Evolutionary conservation across 495 filamentous ascomycete genomes (phyloP).

Genomic region (Chaetomium tenue): DNA sequence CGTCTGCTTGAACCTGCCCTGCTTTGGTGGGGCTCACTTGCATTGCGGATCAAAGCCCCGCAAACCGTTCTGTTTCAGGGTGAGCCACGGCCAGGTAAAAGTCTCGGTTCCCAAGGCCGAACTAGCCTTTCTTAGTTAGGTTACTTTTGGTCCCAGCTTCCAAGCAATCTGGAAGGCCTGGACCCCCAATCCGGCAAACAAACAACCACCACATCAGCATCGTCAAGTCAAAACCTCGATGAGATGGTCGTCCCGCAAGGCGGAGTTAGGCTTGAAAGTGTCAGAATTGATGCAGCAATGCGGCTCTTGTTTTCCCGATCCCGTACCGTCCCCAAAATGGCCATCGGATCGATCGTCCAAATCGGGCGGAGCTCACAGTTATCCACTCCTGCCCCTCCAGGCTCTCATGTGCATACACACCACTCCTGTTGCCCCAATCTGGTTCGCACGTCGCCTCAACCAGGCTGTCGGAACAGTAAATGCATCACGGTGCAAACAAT

Average conservation of each 20-base stretch:
- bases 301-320: neutral
- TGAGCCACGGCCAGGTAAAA: neutral
- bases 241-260: too few relatives aligned
- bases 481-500: neutral
- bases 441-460: neutral
- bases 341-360: neutral
- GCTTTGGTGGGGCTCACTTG: slow-evolving; percentile 10
- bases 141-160: neutral
- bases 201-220: neutral
- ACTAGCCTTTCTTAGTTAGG: neutral
- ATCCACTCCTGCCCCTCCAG: too few relatives aligned
- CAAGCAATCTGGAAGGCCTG: neutral
- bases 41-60: slow-evolving; percentile 29
- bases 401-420: too few relatives aligned
- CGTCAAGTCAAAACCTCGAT: too few relatives aligned
- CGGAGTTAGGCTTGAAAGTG: too few relatives aligned
- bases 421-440: neutral
- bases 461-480: neutral
- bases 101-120: too few relatives aligned
- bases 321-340: too few relatives aligned
- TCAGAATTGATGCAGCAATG: neutral
- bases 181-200: neutral
- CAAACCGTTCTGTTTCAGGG: slow-evolving; percentile 37
- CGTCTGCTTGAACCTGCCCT: slow-evolving; percentile 9
- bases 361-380: neutral